Base-by-base conservation (phyloP, 345 rosid species). In the Melaleuca quinquenervia region DNA sequence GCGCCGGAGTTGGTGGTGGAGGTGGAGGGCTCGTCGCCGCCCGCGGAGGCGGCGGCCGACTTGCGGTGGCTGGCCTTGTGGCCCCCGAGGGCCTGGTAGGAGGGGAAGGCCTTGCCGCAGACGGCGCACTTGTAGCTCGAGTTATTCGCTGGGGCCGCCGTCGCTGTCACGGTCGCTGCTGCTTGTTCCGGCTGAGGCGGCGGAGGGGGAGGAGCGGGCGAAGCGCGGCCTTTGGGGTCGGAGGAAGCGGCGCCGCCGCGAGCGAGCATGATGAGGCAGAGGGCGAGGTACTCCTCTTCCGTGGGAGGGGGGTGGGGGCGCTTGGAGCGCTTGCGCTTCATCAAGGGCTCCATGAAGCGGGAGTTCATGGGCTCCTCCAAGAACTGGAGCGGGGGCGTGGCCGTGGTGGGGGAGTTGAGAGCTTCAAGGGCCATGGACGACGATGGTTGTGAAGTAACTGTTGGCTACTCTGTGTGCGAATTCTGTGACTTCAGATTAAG, bases 201-300 rank as follows among this genome's bases (percentile, higher is more conserved):
- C 22, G 85, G 84, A 0, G 56, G 76, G 44, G 84, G 58, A 18
- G 84, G 58, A 29, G 27, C 32, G 29, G 84, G 52, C 1, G 80
- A 70, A 41, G 80, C 48, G 80, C 9, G 80, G 48, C 21, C 24
- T 2, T 8, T 70, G 80, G 80, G 48, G 36, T 74, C 22, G 51
- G 26, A 27, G 45, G 52, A 18, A 29, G 80, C 75, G 45, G 52
- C 36, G 76, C 86, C 86, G 82, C 92, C 87, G 27, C 90, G 91
- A 21, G 91, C 91, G 82, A 92, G 94, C 92, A 92, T 89, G 91
- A 92, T 83, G 82, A 92, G 92, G 87, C 92, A 92, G 51, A 92
- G 88, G 60, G 94, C 94, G 50, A 91, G 90, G 84, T 89, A 91
- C 87, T 92, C 92, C 10, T 90, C 92, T 75, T 92, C 93, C 16